These are phyloP conservation scores for Eimeria zaria DNA, from an alignment of 169 alveolate genomes.

Conservation along the genomic window DNA sequence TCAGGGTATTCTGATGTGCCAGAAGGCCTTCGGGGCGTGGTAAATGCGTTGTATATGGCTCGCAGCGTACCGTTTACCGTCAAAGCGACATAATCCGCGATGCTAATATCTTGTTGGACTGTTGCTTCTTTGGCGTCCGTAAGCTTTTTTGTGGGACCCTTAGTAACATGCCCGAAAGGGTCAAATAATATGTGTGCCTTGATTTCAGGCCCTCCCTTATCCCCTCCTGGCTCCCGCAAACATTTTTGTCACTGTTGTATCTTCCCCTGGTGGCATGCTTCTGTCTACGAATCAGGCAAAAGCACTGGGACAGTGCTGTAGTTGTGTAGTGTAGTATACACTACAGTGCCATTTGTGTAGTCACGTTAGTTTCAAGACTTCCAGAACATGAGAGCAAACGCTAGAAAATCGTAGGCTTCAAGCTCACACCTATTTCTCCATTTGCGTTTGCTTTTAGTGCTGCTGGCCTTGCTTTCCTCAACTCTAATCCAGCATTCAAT, in stretches of 20 bases:
- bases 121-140: neutral
- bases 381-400: neutral
- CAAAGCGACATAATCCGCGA: neutral
- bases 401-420: neutral
- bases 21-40: neutral
- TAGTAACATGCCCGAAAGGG: neutral
- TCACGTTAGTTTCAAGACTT: neutral
- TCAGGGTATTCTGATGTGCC: neutral
- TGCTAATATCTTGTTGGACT: neutral
- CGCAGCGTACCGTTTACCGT: neutral
- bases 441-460: neutral
- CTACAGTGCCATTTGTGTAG: no score
- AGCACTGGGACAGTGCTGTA: no score
- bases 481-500: neutral
- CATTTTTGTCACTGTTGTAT: no score
- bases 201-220: neutral
- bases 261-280: neutral
- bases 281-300: neutral
- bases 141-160: neutral
- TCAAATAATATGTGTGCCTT: neutral
- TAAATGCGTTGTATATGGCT: neutral
- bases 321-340: no score
- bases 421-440: neutral
- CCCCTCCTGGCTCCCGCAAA: neutral
- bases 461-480: neutral